Evolutionary conservation across 192 early-diverging fungal genomes (phyloP), one percentile per base, ranked within the genome.

Genomic region (Podila verticillata): DNA sequence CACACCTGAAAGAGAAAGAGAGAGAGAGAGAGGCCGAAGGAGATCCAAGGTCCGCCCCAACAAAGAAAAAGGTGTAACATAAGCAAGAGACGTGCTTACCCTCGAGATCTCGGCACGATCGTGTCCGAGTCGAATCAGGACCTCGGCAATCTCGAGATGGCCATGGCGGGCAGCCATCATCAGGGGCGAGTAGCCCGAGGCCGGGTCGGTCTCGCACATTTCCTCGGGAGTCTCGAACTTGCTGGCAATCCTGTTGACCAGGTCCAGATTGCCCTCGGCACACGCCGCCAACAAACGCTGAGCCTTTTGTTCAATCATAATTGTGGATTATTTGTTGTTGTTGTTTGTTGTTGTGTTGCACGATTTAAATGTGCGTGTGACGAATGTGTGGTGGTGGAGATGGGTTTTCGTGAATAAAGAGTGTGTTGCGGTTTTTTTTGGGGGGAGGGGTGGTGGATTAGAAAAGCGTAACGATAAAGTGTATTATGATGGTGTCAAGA

Each of bases 81-180:
- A 5, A 20, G 26, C 57, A 58, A 13, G 34, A 22, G 0, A 48
- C 65, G 17, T 44, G 39, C 39, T 49, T 72, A 79, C 75, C 54
- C 75, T 66, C 2, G 75, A 79, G 39, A 71, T 71, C 39, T 79
- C 75, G 57, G 65, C 30, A 26, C 69, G 57, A 35, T 79, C 75
- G 51, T 79, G 75, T 8, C 75, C 75, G 13, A 79, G 36, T n/a
- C 51, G 69, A 62, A 79, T 72, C 60, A 79, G 48, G 12, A 69
- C 69, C 22, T 79, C 75, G 34, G 72, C 75, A n/a, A 72, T 22
- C 13, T 79, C 75, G 34, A 66, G 17, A 57, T 79, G 75, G 5
- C 75, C 75, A 58, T 79, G 75, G 48, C 69, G 56, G 12, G 75
- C 69, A 7, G 75, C 75, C 75, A 79, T 71, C 75, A 79, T 79